phyloP scores from a whole-genome alignment of 192 early-diverging fungal species.

The Podila verticillata region DNA sequence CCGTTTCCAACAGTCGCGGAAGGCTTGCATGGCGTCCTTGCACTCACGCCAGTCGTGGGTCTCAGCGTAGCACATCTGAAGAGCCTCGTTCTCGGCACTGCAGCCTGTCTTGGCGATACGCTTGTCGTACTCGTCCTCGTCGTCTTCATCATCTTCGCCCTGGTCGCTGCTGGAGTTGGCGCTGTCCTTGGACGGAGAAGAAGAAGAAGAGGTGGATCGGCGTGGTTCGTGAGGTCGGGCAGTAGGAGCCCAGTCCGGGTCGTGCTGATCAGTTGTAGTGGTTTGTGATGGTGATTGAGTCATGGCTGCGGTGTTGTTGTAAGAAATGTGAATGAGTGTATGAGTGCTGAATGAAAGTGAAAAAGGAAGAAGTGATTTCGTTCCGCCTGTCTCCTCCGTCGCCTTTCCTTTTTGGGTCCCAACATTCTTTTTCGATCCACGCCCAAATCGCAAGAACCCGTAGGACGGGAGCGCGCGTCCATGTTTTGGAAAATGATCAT shows the following conservation, averaged over 20 bases:
- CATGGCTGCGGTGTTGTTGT: neutral
- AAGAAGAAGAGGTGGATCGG: slow-evolving; percentile 7
- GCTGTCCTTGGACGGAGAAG: neutral
- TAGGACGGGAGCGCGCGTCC: too few relatives aligned
- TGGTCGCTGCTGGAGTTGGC: neutral
- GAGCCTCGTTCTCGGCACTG: slow-evolving; percentile 77
- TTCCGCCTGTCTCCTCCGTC: too few relatives aligned
- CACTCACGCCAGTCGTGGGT: slow-evolving; percentile 92
- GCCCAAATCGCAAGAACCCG: too few relatives aligned
- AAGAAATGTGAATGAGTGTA: neutral
- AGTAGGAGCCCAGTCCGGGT: slow-evolving; percentile 42
- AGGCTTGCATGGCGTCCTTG: slow-evolving; percentile 77
- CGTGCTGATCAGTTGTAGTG: slow-evolving; percentile 11
- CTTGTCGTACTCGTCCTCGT: slow-evolving; percentile 84
- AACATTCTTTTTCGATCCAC: too few relatives aligned
- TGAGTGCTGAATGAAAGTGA: neutral
- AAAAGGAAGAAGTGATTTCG: neutral
- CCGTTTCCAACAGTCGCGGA: slow-evolving; percentile 78
- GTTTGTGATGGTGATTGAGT: slow-evolving; percentile 7
- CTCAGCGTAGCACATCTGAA: slow-evolving; percentile 87
- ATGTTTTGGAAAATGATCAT: too few relatives aligned
- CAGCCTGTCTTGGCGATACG: slow-evolving; percentile 86
- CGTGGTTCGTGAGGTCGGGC: slow-evolving; percentile 26
- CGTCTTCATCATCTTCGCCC: slow-evolving; percentile 48
- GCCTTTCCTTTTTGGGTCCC: too few relatives aligned